Base-by-base conservation (phyloP, 345 rosid genomes). In the Dovyalis caffra region DNA sequence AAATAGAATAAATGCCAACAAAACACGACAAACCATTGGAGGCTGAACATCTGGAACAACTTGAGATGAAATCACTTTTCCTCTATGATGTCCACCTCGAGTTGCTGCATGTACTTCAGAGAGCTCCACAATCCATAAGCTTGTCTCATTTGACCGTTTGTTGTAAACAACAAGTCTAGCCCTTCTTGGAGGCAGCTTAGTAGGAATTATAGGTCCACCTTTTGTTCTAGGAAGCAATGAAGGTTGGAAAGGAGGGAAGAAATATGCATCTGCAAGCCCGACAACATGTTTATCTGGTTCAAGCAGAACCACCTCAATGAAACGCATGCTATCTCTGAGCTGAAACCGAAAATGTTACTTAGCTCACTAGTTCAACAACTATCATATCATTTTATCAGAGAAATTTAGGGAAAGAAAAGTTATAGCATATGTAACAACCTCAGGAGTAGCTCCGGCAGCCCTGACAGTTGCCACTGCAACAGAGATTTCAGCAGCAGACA, bases 311-410 rank as follows among this genome's bases (percentile, higher is more conserved):
- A 89, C 97, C 82, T 91, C 98, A 33, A 91, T 81, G 76, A 93
- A 93, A 18, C 98, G 93, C 95, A 89, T 93, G 83, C 97, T 75
- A 79, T 93, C 98, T 80, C 98, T 87, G 62, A 91, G 91, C 98
- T 93, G 85, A 62, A 85, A 73, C 25, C 61, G 21, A 20, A 49
- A 79, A 68, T 29, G 68, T 18, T 33, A 38, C 81, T 76, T 68
- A 69, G 71, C 47, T 77, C 56, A 68, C 25, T 6, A 71, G 28
- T 51, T 69, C 60, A 43, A 64, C 11, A 37, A 49, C 1, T 69
- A 12, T 21, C 29, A 38, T 26, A 23, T 20, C 25, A 32, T 62
- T 69, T 20, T 33, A 8, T 2, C 29, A 47, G 34, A 10, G 66
- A 68, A 25, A 10, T 18, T 20, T 11, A 15, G 12, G n/a, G 15